These are phyloP conservation scores for Metschnikowia colocasiae DNA, from an alignment of 805 yeast species.

Conservation along the genomic window DNA sequence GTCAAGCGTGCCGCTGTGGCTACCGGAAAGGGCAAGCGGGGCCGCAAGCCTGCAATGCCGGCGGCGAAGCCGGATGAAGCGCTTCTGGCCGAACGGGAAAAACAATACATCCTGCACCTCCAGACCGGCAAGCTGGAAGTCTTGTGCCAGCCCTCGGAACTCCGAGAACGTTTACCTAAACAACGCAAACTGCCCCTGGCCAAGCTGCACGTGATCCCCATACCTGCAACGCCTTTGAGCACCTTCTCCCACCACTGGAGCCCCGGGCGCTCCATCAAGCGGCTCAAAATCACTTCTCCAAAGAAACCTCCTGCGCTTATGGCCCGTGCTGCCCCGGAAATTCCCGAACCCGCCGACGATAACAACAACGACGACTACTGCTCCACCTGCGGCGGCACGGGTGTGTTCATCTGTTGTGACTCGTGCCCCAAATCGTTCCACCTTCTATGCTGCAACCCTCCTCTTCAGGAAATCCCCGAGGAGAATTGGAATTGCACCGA, in stretches of 20 bases:
- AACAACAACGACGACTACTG: slow-evolving; percentile 80
- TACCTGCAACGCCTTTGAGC: slow-evolving; percentile 5
- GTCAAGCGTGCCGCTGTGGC: slow-evolving; percentile 49
- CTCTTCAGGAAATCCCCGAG: slow-evolving; percentile 78
- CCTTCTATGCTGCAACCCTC: slow-evolving; percentile 88
- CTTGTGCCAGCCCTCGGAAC: slow-evolving; percentile 13
- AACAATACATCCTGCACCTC: slow-evolving; percentile 13
- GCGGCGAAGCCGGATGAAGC: slow-evolving; percentile 17
- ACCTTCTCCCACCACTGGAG: neutral
- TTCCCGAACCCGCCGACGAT: slow-evolving; percentile 15
- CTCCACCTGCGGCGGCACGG: slow-evolving; percentile 84
- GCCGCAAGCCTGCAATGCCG: slow-evolving; percentile 14
- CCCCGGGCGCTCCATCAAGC: slow-evolving; percentile 10
- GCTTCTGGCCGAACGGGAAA: slow-evolving; percentile 14
- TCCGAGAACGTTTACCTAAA: slow-evolving; percentile 14
- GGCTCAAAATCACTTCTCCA: slow-evolving; percentile 33
- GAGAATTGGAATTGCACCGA: slow-evolving; percentile 88
- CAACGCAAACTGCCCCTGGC: slow-evolving; percentile 21
- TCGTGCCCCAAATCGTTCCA: slow-evolving; percentile 91
- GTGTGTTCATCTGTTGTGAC: slow-evolving; percentile 90
- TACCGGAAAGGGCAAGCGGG: slow-evolving; percentile 46
- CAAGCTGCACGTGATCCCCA: slow-evolving; percentile 3
- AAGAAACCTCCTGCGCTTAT: slow-evolving; percentile 26
- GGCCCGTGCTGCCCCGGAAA: slow-evolving; percentile 10
- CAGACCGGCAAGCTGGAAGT: slow-evolving; percentile 15